Evolutionary conservation across 495 filamentous ascomycete species (phyloP).

Genomic region (Xylaria acuta): DNA sequence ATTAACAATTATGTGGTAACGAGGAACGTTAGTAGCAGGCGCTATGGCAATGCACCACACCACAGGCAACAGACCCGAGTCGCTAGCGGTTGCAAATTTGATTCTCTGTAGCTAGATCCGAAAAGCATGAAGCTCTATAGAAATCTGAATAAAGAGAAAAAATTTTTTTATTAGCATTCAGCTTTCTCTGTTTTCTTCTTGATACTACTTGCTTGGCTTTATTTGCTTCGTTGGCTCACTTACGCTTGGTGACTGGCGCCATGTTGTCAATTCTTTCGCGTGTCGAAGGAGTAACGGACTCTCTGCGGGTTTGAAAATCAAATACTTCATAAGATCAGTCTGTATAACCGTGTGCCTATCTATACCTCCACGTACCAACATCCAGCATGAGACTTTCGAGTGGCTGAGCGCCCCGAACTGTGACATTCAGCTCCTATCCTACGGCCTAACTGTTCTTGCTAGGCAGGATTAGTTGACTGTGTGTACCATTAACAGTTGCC

Average conservation of each 20-base stretch:
- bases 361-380: neutral
- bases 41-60: neutral
- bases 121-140: conserved; percentile 6
- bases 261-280: neutral
- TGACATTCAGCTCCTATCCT: neutral
- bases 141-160: conserved; percentile 5
- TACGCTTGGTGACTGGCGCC: neutral
- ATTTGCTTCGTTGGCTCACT: neutral
- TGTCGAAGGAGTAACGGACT: neutral
- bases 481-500: too few species aligned
- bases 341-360: neutral
- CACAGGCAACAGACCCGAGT: neutral
- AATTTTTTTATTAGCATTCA: neutral
- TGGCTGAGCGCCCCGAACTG: neutral
- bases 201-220: neutral
- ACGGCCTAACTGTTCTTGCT: neutral
- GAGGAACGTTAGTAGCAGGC: neutral
- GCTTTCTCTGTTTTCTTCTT: neutral
- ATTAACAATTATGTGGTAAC: neutral
- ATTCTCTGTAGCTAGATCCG: conserved; percentile 9
- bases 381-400: neutral
- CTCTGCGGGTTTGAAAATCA: neutral
- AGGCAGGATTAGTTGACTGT: neutral
- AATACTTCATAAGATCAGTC: neutral
- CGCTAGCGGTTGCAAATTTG: conserved; percentile 3